Percentiles rank a stretch among this genome's conserved stretches.
phyloP scores from a whole-genome alignment of 2,329 filamentous ascomycete genomes.

The Herpotrichia juniperi region DNA sequence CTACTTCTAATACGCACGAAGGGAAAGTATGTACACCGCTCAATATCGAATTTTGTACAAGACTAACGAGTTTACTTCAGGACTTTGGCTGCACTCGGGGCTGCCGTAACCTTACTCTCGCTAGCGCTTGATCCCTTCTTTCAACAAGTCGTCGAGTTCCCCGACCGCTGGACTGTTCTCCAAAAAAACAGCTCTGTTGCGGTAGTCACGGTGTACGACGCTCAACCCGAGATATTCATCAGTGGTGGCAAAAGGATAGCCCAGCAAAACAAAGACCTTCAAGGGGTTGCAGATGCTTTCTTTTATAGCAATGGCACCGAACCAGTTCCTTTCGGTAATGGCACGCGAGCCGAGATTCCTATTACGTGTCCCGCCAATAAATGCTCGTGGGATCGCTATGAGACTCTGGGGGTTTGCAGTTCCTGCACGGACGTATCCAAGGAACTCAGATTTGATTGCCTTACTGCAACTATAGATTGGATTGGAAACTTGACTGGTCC shows the following conservation, averaged over 20 bases:
- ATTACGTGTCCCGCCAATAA: constrained; percentile 35
- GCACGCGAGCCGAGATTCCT: constrained; percentile 29
- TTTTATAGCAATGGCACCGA: constrained; percentile 28
- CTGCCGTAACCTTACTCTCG: constrained; percentile 21
- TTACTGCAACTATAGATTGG: constrained; percentile 7
- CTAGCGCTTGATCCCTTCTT: constrained; percentile 27
- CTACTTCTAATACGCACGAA: constrained; percentile 21
- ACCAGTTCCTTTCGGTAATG: constrained; percentile 26
- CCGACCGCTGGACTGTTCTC: constrained; percentile 19
- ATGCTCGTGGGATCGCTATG: constrained; percentile 34
- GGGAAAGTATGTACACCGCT: constrained; percentile 18
- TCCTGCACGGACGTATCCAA: constrained; percentile 19
- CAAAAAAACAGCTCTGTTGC: constrained; percentile 21
- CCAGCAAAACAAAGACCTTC: constrained; percentile 6
- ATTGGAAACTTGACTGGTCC: background rate
- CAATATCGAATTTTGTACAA: constrained; percentile 5
- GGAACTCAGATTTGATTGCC: constrained; percentile 14
- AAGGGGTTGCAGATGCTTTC: constrained; percentile 8
- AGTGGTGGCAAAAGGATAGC: background rate
- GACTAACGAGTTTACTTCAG: constrained; percentile 23
- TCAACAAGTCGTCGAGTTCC: constrained; percentile 31
- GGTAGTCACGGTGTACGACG: constrained; percentile 9
- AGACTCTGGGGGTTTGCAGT: constrained; percentile 34
- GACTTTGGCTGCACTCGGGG: constrained; percentile 23
- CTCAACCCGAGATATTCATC: background rate